A percentile compares a stretch with the other conserved stretches of the same genome.
phyloP scores from a whole-genome alignment of 1,284 basidiomycete genomes.

The Trametes sp. region DNA sequence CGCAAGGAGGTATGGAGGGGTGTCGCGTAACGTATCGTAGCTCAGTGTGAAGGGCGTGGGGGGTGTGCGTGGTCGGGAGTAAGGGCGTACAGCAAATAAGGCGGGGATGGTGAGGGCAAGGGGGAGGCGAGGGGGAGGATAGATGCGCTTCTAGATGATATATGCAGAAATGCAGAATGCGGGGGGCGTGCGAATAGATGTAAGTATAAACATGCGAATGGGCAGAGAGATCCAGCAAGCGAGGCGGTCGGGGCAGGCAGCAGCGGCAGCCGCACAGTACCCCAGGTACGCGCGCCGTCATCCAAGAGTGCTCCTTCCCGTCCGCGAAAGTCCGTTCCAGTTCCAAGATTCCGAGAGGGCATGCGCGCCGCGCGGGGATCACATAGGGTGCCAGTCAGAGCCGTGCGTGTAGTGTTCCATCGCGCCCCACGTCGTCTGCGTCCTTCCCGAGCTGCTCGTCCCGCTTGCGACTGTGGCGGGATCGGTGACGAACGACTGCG shows the following conservation, averaged over 20 bases:
- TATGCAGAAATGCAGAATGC: constrained; percentile 26
- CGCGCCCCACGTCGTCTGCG: constrained; percentile 49
- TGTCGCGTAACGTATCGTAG: constrained; percentile 36
- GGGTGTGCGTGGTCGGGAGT: background rate
- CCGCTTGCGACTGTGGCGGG: constrained; percentile 61
- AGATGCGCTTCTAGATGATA: constrained; percentile 20
- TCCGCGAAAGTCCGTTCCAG: constrained; percentile 6
- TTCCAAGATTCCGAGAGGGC: background rate
- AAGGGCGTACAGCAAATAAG: constrained; percentile 9
- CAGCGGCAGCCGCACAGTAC: constrained; percentile 5
- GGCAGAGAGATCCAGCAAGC: constrained; percentile 19
- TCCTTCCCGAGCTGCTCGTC: constrained; percentile 47
- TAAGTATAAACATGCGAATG: constrained; percentile 32
- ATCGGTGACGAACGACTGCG: constrained; percentile 70
- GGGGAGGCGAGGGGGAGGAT: constrained; percentile 1
- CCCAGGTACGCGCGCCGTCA: constrained; percentile 7
- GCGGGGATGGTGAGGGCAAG: background rate
- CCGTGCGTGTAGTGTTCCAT: constrained; percentile 39
- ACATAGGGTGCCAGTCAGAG: constrained; percentile 37
- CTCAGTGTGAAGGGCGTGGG: constrained; percentile 21
- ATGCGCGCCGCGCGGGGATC: constrained; percentile 17
- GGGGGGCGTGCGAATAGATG: constrained; percentile 27
- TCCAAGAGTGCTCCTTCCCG: constrained; percentile 20
- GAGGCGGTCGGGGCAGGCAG: background rate
- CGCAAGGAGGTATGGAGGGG: constrained; percentile 25